phyloP scores from a whole-genome alignment of 768 basidiomycete genomes.

The Lepiota venenata region DNA sequence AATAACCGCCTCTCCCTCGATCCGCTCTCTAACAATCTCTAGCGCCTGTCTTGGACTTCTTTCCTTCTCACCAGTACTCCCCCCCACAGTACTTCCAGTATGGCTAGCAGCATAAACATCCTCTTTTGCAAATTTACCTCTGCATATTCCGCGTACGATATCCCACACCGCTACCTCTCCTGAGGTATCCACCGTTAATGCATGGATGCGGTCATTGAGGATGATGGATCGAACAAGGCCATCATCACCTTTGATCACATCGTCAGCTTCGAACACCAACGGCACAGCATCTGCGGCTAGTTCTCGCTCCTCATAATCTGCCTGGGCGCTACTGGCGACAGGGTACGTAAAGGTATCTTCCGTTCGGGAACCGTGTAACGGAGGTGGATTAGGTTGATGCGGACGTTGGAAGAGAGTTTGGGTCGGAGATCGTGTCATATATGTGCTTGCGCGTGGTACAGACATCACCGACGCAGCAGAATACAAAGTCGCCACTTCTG shows the following conservation, averaged over 20 bases:
- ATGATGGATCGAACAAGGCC: slow-evolving; percentile 82
- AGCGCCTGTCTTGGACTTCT: slow-evolving; percentile 78
- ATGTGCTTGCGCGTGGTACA: slow-evolving; percentile 31
- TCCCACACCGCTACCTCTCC: slow-evolving; percentile 94
- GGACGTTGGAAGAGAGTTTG: slow-evolving; percentile 22
- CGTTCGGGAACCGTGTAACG: slow-evolving; percentile 31
- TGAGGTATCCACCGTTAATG: slow-evolving; percentile 83
- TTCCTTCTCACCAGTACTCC: slow-evolving; percentile 35
- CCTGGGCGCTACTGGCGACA: slow-evolving; percentile 36
- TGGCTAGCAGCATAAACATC: slow-evolving; percentile 61
- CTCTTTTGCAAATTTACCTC: slow-evolving; percentile 63
- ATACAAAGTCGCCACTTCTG: slow-evolving; percentile 83
- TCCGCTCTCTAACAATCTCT: slow-evolving; percentile 82
- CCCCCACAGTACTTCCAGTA: slow-evolving; percentile 41
- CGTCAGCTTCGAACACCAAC: slow-evolving; percentile 53
- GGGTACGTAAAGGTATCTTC: slow-evolving; percentile 34
- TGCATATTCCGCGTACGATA: slow-evolving; percentile 72
- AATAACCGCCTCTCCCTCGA: slow-evolving; percentile 93
- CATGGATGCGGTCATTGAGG: slow-evolving; percentile 87
- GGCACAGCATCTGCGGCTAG: slow-evolving; percentile 75
- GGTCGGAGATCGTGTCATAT: slow-evolving; percentile 21
- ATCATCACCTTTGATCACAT: slow-evolving; percentile 67
- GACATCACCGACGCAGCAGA: slow-evolving; percentile 82
- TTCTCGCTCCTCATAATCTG: slow-evolving; percentile 69
- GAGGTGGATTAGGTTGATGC: slow-evolving; percentile 7